These are phyloP conservation scores for Wickerhamiella infanticola DNA, from an alignment of 1,139 yeast species.

Conservation along the genomic window DNA sequence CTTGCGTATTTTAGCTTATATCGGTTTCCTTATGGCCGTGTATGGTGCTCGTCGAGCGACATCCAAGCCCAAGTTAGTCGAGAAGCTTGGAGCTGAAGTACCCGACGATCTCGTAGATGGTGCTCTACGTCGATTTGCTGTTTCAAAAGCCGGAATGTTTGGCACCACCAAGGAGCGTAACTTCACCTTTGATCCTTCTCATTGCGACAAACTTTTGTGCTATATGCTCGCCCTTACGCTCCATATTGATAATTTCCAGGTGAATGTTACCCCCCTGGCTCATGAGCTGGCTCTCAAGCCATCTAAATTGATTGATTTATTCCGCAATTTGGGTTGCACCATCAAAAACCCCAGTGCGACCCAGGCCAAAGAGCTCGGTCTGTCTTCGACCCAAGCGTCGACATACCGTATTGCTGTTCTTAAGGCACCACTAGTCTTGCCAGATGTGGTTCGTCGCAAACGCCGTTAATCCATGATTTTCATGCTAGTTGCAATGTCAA, in stretches of 20 bases:
- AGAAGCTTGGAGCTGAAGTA: constrained; percentile 52
- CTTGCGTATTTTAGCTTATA: constrained; percentile 58
- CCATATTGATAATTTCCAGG: constrained; percentile 59
- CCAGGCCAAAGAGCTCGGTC: constrained; percentile 74
- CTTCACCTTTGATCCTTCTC: constrained; percentile 67
- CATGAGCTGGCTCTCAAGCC: constrained; percentile 76
- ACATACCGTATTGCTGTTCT: constrained; percentile 67
- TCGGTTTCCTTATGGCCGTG: constrained; percentile 65
- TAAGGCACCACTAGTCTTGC: constrained; percentile 80
- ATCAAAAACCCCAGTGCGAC: constrained; percentile 62
- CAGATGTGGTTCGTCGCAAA: constrained; percentile 23
- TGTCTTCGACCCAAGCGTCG: constrained; percentile 47
- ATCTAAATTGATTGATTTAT: constrained; percentile 48
- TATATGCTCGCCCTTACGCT: constrained; percentile 57
- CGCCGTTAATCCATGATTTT: constrained; percentile 1
- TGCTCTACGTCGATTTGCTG: constrained; percentile 43
- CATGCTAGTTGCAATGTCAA: too few species aligned
- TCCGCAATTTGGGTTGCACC: constrained; percentile 70
- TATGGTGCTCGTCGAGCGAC: constrained; percentile 55
- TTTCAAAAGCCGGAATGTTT: constrained; percentile 41
- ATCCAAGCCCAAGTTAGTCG: constrained; percentile 44
- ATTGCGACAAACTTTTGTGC: constrained; percentile 75
- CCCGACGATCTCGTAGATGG: constrained; percentile 55
- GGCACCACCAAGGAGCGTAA: constrained; percentile 64
- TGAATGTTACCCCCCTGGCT: constrained; percentile 70